Base-by-base conservation (phyloP, 2,329 filamentous ascomycete species). In the Epicoccum nigrum region DNA sequence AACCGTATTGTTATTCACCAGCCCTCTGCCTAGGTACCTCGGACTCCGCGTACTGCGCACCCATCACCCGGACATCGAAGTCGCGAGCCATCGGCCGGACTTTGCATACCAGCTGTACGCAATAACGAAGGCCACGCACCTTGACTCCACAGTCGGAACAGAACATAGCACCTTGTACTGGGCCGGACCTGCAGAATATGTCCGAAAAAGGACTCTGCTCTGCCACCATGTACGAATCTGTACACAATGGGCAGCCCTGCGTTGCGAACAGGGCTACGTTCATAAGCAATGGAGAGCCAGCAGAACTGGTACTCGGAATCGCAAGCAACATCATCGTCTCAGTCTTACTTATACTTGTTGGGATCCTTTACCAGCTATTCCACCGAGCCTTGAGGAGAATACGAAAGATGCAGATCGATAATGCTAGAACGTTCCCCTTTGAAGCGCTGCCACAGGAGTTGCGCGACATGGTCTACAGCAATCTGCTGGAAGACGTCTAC, bases 391-490 rank as follows among this genome's bases (percentile, higher is more conserved):
- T 58, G 45, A 27, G 38, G 25, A 47, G 31, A 54, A 37, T 59
- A 58, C 59, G 30, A 48, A 68, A 48, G 19, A 66, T 65, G 60
- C 56, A 65, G 12, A 40, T 54, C 19, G 39, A 51, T 11, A 54
- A 53, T 12, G 41, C 52, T 33, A 56, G 47, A 30, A 60, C 67
- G 1, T 72, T 68, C 30, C 66, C 53, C 1, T 71, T 71, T 47
- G 21, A 71, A 45, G 46, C 65, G 0, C 54, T 72, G 2, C 69
- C 69, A 2, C 62, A 64, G 25, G 68, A 72, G 43, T 48, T 72
- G 7, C 56, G 68, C n/a, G 63, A 68, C 7, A 68, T 68, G 62
- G 63, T 71, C 3, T 72, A 71, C 41, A 57, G 61, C 9, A 49
- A 71, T 39, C 54, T 71, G 1, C 43, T 70, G 13, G 66, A 72